Base-by-base conservation (phyloP, 2,329 filamentous ascomycete species). In the Simplicillium sp. region DNA sequence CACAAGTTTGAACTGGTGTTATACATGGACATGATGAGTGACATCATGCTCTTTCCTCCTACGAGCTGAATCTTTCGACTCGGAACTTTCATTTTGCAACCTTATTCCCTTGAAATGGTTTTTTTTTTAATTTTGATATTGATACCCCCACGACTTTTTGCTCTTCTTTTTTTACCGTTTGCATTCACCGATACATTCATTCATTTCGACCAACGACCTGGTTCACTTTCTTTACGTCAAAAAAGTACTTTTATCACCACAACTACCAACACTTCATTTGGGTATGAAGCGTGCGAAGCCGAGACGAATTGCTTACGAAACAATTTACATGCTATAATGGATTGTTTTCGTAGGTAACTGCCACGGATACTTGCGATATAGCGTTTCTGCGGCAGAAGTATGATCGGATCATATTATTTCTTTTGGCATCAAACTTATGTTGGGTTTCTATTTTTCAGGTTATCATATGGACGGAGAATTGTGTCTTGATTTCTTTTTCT, bases 21-120 rank as follows among this genome's bases (percentile, higher is more conserved):
- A 16, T 11, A 3, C 15, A 17, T 5, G 16, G 3, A 14, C 15
- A 17, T 36, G 11, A 18, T 18, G 13, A 12, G 16, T 11, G 18
- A 8, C 13, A 14, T 17, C 13, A 14, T 17, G 15, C 17, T 17
- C 34, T 18, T 13, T 18, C 28, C 15, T 38, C 34, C 31, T 36
- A 16, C 12, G 28, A n/a, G 33, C 48, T 42, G 48, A 46, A 49
- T 50, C 36, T 41, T 50, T 18, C 12, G 33, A 12, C 14, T 34
- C 34, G 20, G 18, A 17, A 14, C 11, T n/a, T 16, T 28, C 39
- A 37, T 34, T 41, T n/a, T 36, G 29, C 43, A 42, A 37, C 40
- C 40, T 50, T 47, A 48, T 51, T 51, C 40, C 45, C 40, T 48
- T 47, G 44, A 47, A 50, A 45, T 44, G 44, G 33, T 37, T 43